Evolutionary conservation across 768 basidiomycete species (phyloP), one percentile per base, ranked within the genome.

Genomic region (Pholiota molesta): DNA sequence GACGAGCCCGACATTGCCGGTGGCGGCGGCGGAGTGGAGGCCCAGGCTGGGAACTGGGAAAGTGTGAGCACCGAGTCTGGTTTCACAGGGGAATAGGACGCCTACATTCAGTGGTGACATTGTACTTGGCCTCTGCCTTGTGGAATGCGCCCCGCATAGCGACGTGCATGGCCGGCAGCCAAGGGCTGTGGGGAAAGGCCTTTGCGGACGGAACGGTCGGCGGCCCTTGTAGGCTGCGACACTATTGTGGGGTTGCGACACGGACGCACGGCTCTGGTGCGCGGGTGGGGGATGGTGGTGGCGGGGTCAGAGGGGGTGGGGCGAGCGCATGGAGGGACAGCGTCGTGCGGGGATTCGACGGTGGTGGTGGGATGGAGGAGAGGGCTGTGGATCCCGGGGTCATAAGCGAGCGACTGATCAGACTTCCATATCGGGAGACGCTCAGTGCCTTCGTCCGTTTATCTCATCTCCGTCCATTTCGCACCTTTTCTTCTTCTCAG

Each of bases 1-100:
- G 61, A 94, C 95, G 63, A 97, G 88, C 4, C 94, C 96, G 55
- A 97, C 82, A 74, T 99, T 95, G 56, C 96, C 96, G 28, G 88
- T 86, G 5, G 85, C 87, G 14, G 91, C 89, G 39, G 91, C 91
- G 21, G 88, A 84, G 69, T 93, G 91, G 1, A 93, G 76, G 44
- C 90, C 90, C 40, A 91, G 86, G 67, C 86, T 87, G 35, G 90
- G 88, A 67, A 91, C 92, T 94, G 45, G 28, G 65, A 21, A 33
- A 62, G 61, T 44, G 40, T 55, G 33, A 40, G 35, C n/a, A 19
- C n/a, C 19, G 39, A 17, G 26, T 21, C 9, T 37, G 52, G 59
- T 35, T 23, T 42, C 52, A 56, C 23, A 61, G 58, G 40, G 39
- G 14, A 59, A 37, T 37, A 52, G 23, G 35, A 61, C 55, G 74